phyloP scores from a whole-genome alignment of 2,329 filamentous ascomycete species.

The Fusarium lyarnte region DNA sequence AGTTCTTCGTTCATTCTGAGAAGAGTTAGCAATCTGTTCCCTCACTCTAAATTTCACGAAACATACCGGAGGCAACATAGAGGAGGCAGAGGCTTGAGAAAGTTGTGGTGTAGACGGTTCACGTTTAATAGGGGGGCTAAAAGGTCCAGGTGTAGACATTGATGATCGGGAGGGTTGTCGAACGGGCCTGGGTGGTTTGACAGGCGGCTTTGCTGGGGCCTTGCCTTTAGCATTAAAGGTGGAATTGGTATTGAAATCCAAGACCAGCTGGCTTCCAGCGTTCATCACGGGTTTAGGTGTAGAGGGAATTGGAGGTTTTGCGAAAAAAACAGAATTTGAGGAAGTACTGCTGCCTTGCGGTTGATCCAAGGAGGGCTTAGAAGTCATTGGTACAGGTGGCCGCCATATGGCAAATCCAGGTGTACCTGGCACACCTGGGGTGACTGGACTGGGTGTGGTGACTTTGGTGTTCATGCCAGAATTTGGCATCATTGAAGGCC shows the following conservation, averaged over 20 bases:
- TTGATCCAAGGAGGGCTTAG: constrained; percentile 38
- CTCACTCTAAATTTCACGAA: neutral
- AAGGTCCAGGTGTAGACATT: constrained; percentile 34
- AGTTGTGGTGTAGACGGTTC: constrained; percentile 46
- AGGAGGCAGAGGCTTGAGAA: constrained; percentile 39
- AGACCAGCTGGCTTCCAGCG: constrained; percentile 48
- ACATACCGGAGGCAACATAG: constrained; percentile 44
- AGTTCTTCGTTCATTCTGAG: constrained; percentile 43
- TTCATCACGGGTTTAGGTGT: constrained; percentile 52
- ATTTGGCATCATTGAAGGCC: constrained; percentile 35
- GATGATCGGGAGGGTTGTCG: constrained; percentile 39
- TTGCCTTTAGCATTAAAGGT: constrained; percentile 48
- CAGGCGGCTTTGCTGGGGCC: constrained; percentile 47
- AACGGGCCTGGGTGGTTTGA: constrained; percentile 41
- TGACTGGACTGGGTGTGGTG: constrained; percentile 23
- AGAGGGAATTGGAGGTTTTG: constrained; percentile 52
- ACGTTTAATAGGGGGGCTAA: constrained; percentile 43
- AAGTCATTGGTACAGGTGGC: constrained; percentile 45
- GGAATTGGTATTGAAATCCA: constrained; percentile 49
- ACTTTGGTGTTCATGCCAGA: constrained; percentile 39
- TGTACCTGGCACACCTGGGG: constrained; percentile 44
- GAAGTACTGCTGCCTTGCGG: constrained; percentile 34
- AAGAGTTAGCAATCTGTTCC: constrained; percentile 6
- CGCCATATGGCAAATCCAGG: constrained; percentile 53
- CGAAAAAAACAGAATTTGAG: constrained; percentile 44